Percentiles rank a stretch among this genome's conserved stretches.
Conservation (phyloP, 2,329 filamentous ascomycete species). For the Scleromitrula shiraiana region DNA sequence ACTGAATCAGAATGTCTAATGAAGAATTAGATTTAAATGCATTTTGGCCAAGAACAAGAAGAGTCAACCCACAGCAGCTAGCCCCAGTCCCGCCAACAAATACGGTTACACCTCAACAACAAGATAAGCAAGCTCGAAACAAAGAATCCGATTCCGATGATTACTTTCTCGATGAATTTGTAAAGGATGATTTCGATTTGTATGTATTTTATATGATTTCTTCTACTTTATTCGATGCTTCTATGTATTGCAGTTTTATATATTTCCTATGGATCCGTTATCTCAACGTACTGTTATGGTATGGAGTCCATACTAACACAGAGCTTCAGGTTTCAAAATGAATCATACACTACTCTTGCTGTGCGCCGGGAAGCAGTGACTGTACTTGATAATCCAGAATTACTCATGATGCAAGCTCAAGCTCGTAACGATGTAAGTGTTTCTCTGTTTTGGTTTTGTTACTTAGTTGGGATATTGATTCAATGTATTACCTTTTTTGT, state of each 20-base stretch:
- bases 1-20: too few relatives aligned
- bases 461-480: too few relatives aligned
- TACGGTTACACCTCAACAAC: slow-evolving; percentile 42
- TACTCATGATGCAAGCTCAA: slow-evolving; percentile 51
- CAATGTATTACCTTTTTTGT: too few relatives aligned
- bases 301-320: not conserved
- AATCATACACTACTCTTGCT: slow-evolving; percentile 18
- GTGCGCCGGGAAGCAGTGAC: slow-evolving; percentile 41
- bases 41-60: too few relatives aligned
- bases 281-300: too few relatives aligned
- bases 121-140: slow-evolving; percentile 50
- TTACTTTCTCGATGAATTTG: slow-evolving; percentile 27
- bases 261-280: too few relatives aligned
- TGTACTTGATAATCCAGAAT: slow-evolving; percentile 49
- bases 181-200: slow-evolving; percentile 14
- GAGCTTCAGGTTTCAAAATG: slow-evolving; percentile 19
- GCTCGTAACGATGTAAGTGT: slow-evolving; percentile 44
- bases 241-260: not conserved
- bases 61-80: not conserved
- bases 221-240: not conserved
- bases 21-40: too few relatives aligned
- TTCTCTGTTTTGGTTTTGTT: not conserved
- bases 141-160: slow-evolving; percentile 44
- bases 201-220: slow-evolving; percentile 9
- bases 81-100: not conserved